phyloP scores from a whole-genome alignment of 805 yeast genomes.

The Yarrowia phangngaensis region DNA sequence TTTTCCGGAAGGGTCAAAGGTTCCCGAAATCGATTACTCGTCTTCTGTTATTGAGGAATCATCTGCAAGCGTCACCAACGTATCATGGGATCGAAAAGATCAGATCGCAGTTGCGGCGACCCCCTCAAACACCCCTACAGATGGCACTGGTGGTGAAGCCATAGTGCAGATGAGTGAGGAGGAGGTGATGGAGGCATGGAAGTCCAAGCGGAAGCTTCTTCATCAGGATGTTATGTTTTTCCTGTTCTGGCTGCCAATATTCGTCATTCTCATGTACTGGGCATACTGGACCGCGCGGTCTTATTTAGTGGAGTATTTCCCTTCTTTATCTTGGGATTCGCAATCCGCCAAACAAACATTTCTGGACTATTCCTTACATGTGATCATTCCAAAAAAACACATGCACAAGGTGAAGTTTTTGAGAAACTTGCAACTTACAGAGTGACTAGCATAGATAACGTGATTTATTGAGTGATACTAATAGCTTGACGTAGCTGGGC shows the following conservation, averaged over 20 bases:
- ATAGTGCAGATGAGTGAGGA: conserved; percentile 30
- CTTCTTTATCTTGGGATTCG: neutral
- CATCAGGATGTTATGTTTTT: conserved; percentile 76
- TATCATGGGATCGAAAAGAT: conserved; percentile 19
- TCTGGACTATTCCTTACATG: conserved; percentile 19
- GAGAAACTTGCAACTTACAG: no score
- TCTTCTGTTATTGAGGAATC: conserved; percentile 31
- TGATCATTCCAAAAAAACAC: conserved; percentile 21
- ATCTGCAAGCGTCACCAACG: neutral
- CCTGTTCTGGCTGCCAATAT: conserved; percentile 87
- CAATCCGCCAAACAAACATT: conserved; percentile 11
- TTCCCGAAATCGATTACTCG: conserved; percentile 29
- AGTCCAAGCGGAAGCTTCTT: conserved; percentile 44
- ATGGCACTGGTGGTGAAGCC: neutral
- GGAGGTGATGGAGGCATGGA: conserved; percentile 39
- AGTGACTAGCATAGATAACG: conserved; percentile 4
- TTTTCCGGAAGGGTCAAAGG: conserved; percentile 32
- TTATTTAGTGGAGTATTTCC: conserved; percentile 4
- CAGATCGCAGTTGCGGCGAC: neutral
- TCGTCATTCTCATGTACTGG: conserved; percentile 40
- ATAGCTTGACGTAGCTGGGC: no score
- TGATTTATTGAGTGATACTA: conserved; percentile 14
- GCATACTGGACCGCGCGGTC: conserved; percentile 18
- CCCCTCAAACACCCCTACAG: conserved; percentile 13
- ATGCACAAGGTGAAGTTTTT: conserved; percentile 18